Percentiles rank a stretch among this genome's conserved stretches.
These are phyloP conservation scores for Crithidia brevicula DNA, from an alignment of 208 protist species.

Conservation along the genomic window DNA sequence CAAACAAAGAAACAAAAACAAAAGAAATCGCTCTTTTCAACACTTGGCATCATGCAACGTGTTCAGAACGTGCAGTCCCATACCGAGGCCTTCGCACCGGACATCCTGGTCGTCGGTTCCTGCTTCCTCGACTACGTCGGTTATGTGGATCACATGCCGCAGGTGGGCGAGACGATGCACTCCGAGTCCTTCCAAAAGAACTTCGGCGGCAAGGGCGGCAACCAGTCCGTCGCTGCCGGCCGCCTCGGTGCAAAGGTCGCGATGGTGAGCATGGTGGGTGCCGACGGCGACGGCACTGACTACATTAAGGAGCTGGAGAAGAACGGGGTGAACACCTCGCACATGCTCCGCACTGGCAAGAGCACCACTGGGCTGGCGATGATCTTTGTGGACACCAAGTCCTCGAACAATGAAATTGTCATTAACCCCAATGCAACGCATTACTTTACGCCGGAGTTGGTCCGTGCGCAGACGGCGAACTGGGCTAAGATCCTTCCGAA, in stretches of 20 bases:
- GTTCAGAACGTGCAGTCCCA: slow-evolving; percentile 54
- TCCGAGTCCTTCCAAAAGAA: slow-evolving; percentile 83
- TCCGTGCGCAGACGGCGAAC: slow-evolving; percentile 57
- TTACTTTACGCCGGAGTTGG: slow-evolving; percentile 55
- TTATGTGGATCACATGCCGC: slow-evolving; percentile 88
- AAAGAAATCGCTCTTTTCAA: too few species aligned
- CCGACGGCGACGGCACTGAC: slow-evolving; percentile 83
- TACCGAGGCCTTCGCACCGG: slow-evolving; percentile 39
- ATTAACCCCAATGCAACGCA: slow-evolving; percentile 91
- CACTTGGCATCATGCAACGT: slow-evolving; percentile 49
- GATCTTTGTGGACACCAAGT: slow-evolving; percentile 89
- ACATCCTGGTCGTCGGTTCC: slow-evolving; percentile 87
- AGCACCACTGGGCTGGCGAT: slow-evolving; percentile 87
- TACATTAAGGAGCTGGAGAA: slow-evolving; percentile 83
- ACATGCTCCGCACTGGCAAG: slow-evolving; percentile 57
- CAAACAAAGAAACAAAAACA: too few species aligned
- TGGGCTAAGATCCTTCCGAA: slow-evolving; percentile 60
- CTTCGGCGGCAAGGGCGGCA: slow-evolving; percentile 95
- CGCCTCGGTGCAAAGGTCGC: slow-evolving; percentile 81
- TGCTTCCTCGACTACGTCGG: slow-evolving; percentile 93
- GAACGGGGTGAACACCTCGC: slow-evolving; percentile 82
- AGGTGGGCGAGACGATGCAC: slow-evolving; percentile 93
- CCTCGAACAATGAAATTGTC: slow-evolving; percentile 92
- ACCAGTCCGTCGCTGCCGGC: slow-evolving; percentile 89
- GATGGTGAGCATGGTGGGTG: slow-evolving; percentile 90